Conservation (phyloP, 495 filamentous ascomycete genomes). For the Neurospora tetrasperma region DNA sequence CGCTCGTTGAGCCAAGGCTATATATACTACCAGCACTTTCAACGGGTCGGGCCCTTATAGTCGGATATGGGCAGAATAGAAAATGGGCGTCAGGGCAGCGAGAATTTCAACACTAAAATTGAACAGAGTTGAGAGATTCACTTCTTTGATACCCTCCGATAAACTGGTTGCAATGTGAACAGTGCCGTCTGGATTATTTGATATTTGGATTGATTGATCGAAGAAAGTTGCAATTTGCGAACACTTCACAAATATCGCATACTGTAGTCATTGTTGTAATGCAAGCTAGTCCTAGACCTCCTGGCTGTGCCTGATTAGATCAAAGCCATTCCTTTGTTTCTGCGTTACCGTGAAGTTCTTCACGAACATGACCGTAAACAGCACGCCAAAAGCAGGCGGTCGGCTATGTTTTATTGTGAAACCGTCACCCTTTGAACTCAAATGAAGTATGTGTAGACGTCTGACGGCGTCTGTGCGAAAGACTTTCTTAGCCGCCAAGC, state of each 20-base stretch:
- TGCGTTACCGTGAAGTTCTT: background rate
- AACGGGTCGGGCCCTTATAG: background rate
- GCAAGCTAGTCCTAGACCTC: background rate
- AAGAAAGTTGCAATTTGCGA: background rate
- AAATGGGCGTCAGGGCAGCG: background rate
- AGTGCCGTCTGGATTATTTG: background rate
- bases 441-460: background rate
- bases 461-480: background rate
- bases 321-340: background rate
- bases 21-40: background rate
- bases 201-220: background rate
- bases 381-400: background rate
- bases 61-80: background rate
- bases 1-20: slow-evolving; percentile 18
- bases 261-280: background rate
- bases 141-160: background rate
- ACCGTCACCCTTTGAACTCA: background rate
- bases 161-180: background rate
- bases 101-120: background rate
- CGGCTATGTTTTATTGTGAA: background rate
- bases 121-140: background rate
- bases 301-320: no score
- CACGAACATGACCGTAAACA: background rate
- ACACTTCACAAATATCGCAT: background rate
- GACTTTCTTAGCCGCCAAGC: background rate